Percentiles rank a stretch among this genome's conserved stretches.
Evolutionary conservation across 1,284 basidiomycete genomes (phyloP).

Genomic region (Golubevia sp.): DNA sequence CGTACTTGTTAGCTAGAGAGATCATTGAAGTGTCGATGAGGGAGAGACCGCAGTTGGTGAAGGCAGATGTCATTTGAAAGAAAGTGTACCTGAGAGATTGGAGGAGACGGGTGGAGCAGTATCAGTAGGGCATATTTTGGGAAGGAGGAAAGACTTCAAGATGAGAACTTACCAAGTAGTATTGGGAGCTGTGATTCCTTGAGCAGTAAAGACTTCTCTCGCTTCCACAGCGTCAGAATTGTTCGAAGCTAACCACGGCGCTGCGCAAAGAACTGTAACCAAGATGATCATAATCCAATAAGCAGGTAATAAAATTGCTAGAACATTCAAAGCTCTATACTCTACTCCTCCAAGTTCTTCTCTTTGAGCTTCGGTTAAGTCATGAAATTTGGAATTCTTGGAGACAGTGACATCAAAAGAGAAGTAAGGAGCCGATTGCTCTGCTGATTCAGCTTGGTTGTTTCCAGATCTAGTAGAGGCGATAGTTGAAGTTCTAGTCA

Average conservation of each 20-base stretch:
- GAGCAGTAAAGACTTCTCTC: conserved; percentile 20
- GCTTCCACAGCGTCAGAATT: conserved; percentile 24
- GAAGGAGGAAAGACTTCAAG: neutral
- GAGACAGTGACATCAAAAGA: conserved; percentile 55
- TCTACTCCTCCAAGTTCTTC: conserved; percentile 58
- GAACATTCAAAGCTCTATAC: conserved; percentile 53
- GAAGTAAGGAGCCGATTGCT: conserved; percentile 45
- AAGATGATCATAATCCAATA: conserved; percentile 46
- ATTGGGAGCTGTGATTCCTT: conserved; percentile 27
- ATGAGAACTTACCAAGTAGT: neutral
- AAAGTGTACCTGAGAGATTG: conserved; percentile 45
- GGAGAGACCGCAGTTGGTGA: conserved; percentile 52
- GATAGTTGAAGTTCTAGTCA: conserved; percentile 48
- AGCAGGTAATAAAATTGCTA: conserved; percentile 47
- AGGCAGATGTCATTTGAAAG: conserved; percentile 49
- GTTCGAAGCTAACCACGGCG: conserved; percentile 45
- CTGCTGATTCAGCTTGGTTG: neutral
- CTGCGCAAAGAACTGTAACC: neutral
- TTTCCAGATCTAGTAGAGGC: conserved; percentile 35
- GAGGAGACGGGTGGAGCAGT: too few relatives aligned
- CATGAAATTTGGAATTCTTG: conserved; percentile 52
- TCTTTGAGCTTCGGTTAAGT: conserved; percentile 49
- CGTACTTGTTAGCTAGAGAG: conserved; percentile 43
- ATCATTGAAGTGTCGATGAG: conserved; percentile 50
- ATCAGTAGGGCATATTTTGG: too few relatives aligned